Evolutionary conservation across 2,329 filamentous ascomycete species (phyloP).

Genomic region (Fusarium lateritium): DNA sequence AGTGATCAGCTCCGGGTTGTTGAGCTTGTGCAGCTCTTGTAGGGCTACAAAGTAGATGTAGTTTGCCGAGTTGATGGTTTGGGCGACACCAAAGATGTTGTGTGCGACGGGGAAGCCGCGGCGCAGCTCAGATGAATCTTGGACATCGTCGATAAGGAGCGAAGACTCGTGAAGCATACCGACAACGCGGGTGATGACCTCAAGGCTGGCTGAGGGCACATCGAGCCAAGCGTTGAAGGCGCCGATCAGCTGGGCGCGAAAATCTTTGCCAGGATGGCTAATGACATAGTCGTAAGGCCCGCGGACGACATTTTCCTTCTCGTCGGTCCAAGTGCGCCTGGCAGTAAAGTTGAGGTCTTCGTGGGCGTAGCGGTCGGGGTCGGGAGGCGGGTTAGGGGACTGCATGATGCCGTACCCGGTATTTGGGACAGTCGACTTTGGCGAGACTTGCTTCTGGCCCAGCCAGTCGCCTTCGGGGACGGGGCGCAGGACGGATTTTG

Average conservation of each 20-base stretch:
- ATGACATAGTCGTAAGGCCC: conserved; percentile 87
- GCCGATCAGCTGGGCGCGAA: conserved; percentile 82
- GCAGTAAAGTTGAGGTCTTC: conserved; percentile 69
- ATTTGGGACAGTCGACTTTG: conserved; percentile 23
- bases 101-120: conserved; percentile 87
- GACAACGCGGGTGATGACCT: conserved; percentile 83
- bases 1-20: conserved; percentile 75
- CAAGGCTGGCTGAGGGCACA: conserved; percentile 78
- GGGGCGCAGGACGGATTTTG: conserved; percentile 60
- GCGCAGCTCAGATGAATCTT: conserved; percentile 83
- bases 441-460: conserved; percentile 55
- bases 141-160: conserved; percentile 88
- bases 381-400: conserved; percentile 58
- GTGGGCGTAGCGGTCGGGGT: conserved; percentile 67
- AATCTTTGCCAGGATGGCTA: conserved; percentile 86
- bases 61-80: conserved; percentile 93
- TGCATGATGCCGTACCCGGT: conserved; percentile 50
- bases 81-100: conserved; percentile 85
- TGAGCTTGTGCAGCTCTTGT: conserved; percentile 79
- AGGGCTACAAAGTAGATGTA: conserved; percentile 89
- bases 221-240: conserved; percentile 87
- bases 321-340: conserved; percentile 73
- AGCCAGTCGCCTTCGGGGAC: conserved; percentile 76
- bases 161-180: conserved; percentile 90
- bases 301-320: conserved; percentile 83